Evolutionary conservation across 2,329 filamentous ascomycete genomes (phyloP), one percentile per base, ranked within the genome.

Genomic region (Paecilomyces dactylethromorphus): DNA sequence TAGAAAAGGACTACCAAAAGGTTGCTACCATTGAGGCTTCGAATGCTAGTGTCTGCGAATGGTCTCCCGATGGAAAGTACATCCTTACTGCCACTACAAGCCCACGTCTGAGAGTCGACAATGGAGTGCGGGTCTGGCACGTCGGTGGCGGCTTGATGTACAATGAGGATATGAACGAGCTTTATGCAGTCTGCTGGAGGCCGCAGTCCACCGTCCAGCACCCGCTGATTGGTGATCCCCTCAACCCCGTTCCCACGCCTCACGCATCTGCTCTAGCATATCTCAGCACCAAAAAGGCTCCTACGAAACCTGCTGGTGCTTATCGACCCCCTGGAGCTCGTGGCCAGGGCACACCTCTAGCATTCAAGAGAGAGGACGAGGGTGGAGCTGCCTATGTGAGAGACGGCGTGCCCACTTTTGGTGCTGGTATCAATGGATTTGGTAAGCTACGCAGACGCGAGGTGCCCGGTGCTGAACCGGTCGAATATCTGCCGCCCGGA

Each of bases 71-170:
- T 74, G 95, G 93, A 68, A 90, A 89, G 70, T 94, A 92, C 74
- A 92, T 99, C 72, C 84, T 99, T 80, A 97, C 94, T 50, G 94
- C 94, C n/a, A 99, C 93, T 21, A 97, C 93, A 13, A 97, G 92
- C 65, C 94, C 94, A 4, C 88, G 94, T 63, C 85, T 99, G 59
- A 89, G 94, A 66, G 94, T 99, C 51, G 94, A 99, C 79, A 99
- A 99, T 69, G 94, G 93, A 60, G 84, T 99, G 66, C 92, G 92
- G 73, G 84, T 99, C 67, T 99, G 92, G 90, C 93, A 99, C 74
- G 88, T 96, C 33, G 85, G 87, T 63, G 94, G 94, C 53, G 83
- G 83, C 35, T 81, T 99, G 67, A 92, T 97, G 89, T 99, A 97
- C 81, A 91, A 92, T 70, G 89, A 95, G 76, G 94, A 97, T 64